These are phyloP conservation scores for Termitomyces sp. DNA, from an alignment of 768 basidiomycete species.

Conservation along the genomic window DNA sequence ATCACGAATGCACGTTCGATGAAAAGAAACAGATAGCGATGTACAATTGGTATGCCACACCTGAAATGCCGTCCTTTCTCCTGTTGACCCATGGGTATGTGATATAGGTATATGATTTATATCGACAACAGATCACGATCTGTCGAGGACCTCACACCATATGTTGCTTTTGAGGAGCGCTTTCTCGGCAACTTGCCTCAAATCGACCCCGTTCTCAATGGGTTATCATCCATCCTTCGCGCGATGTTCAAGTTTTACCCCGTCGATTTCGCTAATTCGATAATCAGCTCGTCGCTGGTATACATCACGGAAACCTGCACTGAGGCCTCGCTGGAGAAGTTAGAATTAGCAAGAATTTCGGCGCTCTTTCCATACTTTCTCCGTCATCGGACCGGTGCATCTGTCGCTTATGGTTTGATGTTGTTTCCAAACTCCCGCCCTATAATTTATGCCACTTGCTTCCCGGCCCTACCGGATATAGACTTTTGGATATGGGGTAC, in stretches of 20 bases:
- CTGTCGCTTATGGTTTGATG: conserved; percentile 1
- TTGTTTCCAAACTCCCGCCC: conserved; percentile 7
- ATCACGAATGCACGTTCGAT: conserved; percentile 5
- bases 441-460: not conserved
- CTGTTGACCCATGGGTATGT: not conserved
- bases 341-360: not conserved
- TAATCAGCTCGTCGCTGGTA: conserved; percentile 10
- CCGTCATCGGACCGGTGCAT: conserved; percentile 10
- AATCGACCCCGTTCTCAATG: conserved; percentile 11
- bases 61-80: not conserved
- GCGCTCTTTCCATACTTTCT: conserved; percentile 11
- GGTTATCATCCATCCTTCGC: conserved; percentile 4
- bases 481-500: conserved; percentile 6
- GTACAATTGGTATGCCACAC: conserved; percentile 8
- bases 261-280: conserved; percentile 8
- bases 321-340: not conserved
- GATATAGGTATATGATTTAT: conserved; percentile 6
- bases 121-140: conserved; percentile 11
- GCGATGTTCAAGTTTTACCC: conserved; percentile 9
- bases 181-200: conserved; percentile 7
- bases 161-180: conserved; percentile 7
- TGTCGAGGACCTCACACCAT: not conserved
- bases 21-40: conserved; percentile 8
- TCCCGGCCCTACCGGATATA: conserved; percentile 15
- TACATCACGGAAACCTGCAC: conserved; percentile 8